phyloP scores from a whole-genome alignment of 2,329 filamentous ascomycete species.

The Colletotrichum zoysiae region DNA sequence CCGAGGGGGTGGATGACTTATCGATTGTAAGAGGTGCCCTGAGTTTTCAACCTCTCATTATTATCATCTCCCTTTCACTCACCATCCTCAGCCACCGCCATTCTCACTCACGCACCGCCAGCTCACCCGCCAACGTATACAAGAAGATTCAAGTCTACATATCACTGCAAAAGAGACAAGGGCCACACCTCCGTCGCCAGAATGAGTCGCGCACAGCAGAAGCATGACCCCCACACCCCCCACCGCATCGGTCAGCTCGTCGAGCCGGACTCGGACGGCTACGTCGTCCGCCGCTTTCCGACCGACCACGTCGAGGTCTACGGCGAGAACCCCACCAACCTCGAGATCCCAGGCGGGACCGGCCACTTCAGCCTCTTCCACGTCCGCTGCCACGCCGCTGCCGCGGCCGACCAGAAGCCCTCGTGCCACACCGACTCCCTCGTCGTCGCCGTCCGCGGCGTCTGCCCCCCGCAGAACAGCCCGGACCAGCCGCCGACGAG shows the following conservation, averaged over 20 bases:
- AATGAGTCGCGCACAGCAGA: neutral
- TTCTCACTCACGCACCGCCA: neutral
- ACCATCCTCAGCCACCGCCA: neutral
- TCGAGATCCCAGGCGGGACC: neutral
- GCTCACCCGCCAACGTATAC: neutral
- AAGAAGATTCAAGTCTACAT: too few species aligned
- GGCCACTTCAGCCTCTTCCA: conserved; percentile 6
- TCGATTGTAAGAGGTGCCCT: neutral
- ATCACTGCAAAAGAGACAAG: neutral
- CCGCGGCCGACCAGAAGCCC: neutral
- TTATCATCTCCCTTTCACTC: neutral
- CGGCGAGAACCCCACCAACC: conserved; percentile 11
- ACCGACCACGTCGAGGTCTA: conserved; percentile 1
- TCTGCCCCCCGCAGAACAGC: conserved; percentile 13
- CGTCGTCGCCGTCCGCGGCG: conserved; percentile 18
- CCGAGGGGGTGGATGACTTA: neutral
- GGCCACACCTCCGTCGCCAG: neutral
- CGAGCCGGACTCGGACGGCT: conserved; percentile 12
- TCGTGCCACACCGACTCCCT: conserved; percentile 19
- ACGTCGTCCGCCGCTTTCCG: conserved; percentile 25
- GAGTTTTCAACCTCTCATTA: neutral
- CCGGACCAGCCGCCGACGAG: conserved; percentile 11
- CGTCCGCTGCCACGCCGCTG: conserved; percentile 15
- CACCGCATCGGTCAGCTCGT: conserved; percentile 14
- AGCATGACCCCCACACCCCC: conserved; percentile 8